Conservation (phyloP, 345 rosid species). For the Trapa incisa region DNA sequence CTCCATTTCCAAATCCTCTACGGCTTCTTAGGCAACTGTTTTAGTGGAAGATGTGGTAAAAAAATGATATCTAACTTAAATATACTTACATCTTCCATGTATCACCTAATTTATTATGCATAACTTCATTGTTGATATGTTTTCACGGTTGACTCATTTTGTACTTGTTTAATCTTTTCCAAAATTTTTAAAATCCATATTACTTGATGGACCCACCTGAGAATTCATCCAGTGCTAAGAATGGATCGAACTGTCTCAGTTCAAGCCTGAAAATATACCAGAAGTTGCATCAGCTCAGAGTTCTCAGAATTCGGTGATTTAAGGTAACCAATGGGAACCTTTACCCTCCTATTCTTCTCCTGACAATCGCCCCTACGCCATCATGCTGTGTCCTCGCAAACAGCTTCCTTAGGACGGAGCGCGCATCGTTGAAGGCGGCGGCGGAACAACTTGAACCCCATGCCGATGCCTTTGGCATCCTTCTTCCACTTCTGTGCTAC, state of each 20-base stretch:
- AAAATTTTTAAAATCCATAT: conserved; percentile 19
- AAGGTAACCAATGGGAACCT: neutral
- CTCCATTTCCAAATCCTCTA: conserved; percentile 39
- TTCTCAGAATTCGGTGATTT: neutral
- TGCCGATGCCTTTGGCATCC: neutral
- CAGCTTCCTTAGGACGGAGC: conserved; percentile 55
- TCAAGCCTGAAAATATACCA: conserved; percentile 43
- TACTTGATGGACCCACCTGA: conserved; percentile 38
- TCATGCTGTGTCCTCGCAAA: conserved; percentile 82
- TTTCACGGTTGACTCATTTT: too few species aligned
- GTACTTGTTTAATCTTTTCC: neutral
- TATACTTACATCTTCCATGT: too few species aligned
- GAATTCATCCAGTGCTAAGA: conserved; percentile 75
- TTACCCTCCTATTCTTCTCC: conserved; percentile 94
- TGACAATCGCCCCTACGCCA: conserved; percentile 77
- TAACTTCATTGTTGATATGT: too few species aligned
- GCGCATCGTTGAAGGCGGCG: conserved; percentile 15
- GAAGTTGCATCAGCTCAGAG: conserved; percentile 6
- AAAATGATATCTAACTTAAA: too few species aligned
- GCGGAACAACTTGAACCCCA: neutral
- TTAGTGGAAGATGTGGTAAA: too few species aligned
- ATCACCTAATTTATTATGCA: too few species aligned
- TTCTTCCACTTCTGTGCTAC: neutral
- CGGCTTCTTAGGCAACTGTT: neutral
- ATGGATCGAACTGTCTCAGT: conserved; percentile 75